phyloP scores from a whole-genome alignment of 2,329 filamentous ascomycete genomes.

The Aureobasidium sp. region DNA sequence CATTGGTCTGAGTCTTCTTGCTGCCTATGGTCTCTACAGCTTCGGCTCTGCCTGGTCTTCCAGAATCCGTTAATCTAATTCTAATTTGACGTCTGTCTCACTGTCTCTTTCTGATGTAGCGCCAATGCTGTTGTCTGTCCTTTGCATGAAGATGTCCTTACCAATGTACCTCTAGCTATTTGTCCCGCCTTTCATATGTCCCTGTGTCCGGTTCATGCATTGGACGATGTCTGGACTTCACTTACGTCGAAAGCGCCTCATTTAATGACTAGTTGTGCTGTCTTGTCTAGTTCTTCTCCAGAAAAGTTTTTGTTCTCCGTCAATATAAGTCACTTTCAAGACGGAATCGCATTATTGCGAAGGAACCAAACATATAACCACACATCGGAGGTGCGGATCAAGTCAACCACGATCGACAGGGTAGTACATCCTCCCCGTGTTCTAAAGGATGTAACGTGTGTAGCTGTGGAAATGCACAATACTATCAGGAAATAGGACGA shows the following conservation, averaged over 20 bases:
- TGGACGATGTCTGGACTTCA: not conserved
- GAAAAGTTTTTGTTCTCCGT: not conserved
- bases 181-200: not conserved
- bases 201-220: not conserved
- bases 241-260: not conserved
- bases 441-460: too few species aligned
- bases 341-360: not conserved
- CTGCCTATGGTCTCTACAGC: slow-evolving; percentile 66
- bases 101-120: not conserved
- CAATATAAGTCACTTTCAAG: not conserved
- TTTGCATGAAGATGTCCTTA: too few species aligned
- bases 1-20: slow-evolving; percentile 66
- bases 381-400: not conserved
- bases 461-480: too few species aligned
- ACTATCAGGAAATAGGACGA: too few species aligned
- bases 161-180: not conserved
- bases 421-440: too few species aligned
- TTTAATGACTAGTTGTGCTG: not conserved
- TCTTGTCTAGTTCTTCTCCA: not conserved
- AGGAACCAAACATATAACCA: not conserved
- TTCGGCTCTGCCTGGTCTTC: slow-evolving; percentile 60
- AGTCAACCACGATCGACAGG: not conserved
- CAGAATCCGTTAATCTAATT: slow-evolving; percentile 7
- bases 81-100: too few species aligned
- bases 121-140: not conserved